Percentiles rank a stretch among this genome's conserved stretches.
These are phyloP conservation scores for Barbarea vulgaris DNA, from an alignment of 345 rosid genomes.

Conservation along the genomic window DNA sequence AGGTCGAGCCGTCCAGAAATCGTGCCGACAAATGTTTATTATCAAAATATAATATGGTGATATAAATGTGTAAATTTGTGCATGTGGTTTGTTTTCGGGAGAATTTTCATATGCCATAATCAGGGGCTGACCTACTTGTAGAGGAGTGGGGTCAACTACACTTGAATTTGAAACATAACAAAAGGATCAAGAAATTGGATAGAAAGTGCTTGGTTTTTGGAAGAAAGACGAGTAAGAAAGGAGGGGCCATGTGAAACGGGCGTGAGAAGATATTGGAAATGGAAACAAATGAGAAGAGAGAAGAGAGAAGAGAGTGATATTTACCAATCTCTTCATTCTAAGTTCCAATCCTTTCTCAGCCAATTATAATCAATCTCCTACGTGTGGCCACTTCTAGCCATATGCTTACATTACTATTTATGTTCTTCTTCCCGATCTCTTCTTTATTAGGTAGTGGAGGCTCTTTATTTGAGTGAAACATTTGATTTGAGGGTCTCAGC, in stretches of 20 bases:
- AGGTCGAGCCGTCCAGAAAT: too few relatives aligned
- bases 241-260: too few relatives aligned
- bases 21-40: too few relatives aligned
- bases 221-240: too few relatives aligned
- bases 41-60: too few relatives aligned
- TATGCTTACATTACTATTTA: neutral
- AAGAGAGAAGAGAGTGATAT: neutral
- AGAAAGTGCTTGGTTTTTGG: too few relatives aligned
- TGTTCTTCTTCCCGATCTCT: neutral
- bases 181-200: too few relatives aligned
- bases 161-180: too few relatives aligned
- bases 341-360: neutral
- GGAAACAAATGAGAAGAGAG: neutral
- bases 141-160: too few relatives aligned
- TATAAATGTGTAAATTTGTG: neutral
- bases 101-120: neutral
- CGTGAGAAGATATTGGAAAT: neutral
- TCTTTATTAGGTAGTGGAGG: neutral
- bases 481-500: neutral
- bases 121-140: neutral
- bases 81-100: neutral
- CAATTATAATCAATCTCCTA: neutral
- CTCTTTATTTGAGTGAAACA: neutral
- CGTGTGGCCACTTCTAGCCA: neutral
- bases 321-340: neutral